These are phyloP conservation scores for Cyberlindnera suaveolens DNA, from an alignment of 805 yeast genomes.

Conservation along the genomic window DNA sequence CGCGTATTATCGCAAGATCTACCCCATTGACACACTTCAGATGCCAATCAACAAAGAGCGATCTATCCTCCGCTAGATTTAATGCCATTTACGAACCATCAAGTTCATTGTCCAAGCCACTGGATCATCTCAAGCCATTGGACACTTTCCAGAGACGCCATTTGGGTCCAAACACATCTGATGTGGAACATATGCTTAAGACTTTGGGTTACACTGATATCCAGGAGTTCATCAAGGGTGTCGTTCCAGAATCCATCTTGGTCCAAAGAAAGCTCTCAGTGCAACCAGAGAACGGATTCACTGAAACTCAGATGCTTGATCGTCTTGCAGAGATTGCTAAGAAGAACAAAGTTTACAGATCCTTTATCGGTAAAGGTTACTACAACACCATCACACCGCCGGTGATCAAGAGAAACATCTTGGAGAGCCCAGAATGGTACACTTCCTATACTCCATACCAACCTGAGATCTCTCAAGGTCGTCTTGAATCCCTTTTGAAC, in stretches of 20 bases:
- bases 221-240: conserved; percentile 61
- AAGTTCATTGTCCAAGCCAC: conserved; percentile 4
- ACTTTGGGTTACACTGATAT: conserved; percentile 61
- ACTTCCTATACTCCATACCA: conserved; percentile 98
- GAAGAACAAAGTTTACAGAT: conserved; percentile 66
- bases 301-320: conserved; percentile 75
- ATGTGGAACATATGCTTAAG: conserved; percentile 60
- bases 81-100: conserved; percentile 40
- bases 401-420: conserved; percentile 84
- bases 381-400: conserved; percentile 87
- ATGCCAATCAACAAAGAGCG: conserved; percentile 29
- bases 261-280: conserved; percentile 61
- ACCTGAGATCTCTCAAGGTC: conserved; percentile 96
- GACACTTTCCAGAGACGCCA: conserved; percentile 91
- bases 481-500: conserved; percentile 83
- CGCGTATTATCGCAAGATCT: background rate
- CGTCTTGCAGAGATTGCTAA: conserved; percentile 64
- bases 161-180: conserved; percentile 68
- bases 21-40: background rate
- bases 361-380: conserved; percentile 92
- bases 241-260: conserved; percentile 73
- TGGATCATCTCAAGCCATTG: conserved; percentile 31
- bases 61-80: conserved; percentile 52
- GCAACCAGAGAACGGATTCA: conserved; percentile 64
- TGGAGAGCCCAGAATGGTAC: conserved; percentile 97